Evolutionary conservation across 176 grass and related monocot species (phyloP).

Genomic region (Musa itinerans): DNA sequence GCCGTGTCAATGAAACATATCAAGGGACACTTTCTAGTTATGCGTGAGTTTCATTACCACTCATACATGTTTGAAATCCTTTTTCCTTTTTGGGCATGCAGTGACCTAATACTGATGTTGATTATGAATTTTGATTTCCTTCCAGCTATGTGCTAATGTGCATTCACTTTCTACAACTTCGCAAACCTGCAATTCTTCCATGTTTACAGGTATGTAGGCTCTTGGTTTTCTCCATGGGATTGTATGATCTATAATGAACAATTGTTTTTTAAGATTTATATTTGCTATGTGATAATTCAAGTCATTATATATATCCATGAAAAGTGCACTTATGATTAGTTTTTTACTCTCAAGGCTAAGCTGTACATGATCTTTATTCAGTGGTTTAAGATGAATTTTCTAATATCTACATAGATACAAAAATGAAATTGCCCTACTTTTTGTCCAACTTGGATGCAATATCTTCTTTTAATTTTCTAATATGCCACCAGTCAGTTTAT

Average conservation of each 20-base stretch:
- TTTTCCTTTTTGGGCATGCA: background rate
- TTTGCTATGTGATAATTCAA: no score
- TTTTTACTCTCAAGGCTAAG: no score
- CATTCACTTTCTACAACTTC: slow-evolving; percentile 78
- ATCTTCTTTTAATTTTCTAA: no score
- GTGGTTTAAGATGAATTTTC: no score
- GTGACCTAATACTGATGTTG: slow-evolving; percentile 9
- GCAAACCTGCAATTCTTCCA: slow-evolving; percentile 71
- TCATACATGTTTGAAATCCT: slow-evolving; percentile 5
- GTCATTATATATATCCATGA: no score
- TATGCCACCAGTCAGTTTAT: no score
- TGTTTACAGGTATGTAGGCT: slow-evolving; percentile 68
- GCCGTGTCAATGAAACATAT: slow-evolving; percentile 92
- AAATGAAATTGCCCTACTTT: no score
- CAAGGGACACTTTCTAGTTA: slow-evolving; percentile 99
- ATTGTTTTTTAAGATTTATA: no score
- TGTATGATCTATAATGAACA: background rate
- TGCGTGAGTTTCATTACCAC: slow-evolving; percentile 52
- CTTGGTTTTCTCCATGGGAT: background rate
- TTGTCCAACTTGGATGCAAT: no score
- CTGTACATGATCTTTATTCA: no score
- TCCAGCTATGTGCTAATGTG: slow-evolving; percentile 98
- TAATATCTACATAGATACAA: no score
- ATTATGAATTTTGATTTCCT: slow-evolving; percentile 21
- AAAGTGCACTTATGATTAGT: no score